phyloP scores from a whole-genome alignment of 2,329 filamentous ascomycete genomes.

The Chalaropsis ovoidea region DNA sequence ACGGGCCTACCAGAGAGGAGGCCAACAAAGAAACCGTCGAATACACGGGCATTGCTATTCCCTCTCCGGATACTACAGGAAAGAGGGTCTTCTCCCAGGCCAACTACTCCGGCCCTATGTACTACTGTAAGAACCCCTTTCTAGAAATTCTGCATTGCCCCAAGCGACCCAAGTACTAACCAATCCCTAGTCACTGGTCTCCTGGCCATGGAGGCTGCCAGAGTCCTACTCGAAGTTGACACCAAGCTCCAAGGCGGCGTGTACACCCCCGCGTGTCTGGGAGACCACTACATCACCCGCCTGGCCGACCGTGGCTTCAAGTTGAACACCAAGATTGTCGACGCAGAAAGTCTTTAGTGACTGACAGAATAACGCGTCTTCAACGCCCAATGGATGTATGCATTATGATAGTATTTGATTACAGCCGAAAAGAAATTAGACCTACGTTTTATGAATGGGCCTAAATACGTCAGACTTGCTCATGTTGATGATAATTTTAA shows the following conservation, averaged over 20 bases:
- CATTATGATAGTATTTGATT: conserved; percentile 24
- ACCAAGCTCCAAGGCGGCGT: conserved; percentile 54
- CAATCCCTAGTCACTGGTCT: conserved; percentile 49
- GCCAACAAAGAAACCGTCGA: conserved; percentile 51
- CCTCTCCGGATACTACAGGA: conserved; percentile 29
- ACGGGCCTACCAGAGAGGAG: conserved; percentile 44
- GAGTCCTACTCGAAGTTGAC: conserved; percentile 54
- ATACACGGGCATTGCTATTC: conserved; percentile 49
- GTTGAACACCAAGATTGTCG: conserved; percentile 45
- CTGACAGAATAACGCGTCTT: conserved; percentile 13
- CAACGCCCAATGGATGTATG: conserved; percentile 24
- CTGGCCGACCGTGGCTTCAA: conserved; percentile 52
- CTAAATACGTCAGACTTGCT: conserved; percentile 16
- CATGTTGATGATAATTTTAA: conserved; percentile 22
- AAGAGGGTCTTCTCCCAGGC: conserved; percentile 47
- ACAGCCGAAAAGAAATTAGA: conserved; percentile 16
- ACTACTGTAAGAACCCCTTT: conserved; percentile 44
- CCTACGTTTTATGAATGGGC: conserved; percentile 15
- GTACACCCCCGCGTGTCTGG: conserved; percentile 62
- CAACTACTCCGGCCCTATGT: conserved; percentile 46
- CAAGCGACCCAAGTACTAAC: not conserved
- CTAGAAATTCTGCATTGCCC: conserved; percentile 22
- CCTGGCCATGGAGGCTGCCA: conserved; percentile 53
- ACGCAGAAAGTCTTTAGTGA: conserved; percentile 23
- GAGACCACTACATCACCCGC: conserved; percentile 55